Evolutionary conservation across 1,284 basidiomycete species (phyloP), one percentile per base, ranked within the genome.

Genomic region (Entoloma clypeatum): DNA sequence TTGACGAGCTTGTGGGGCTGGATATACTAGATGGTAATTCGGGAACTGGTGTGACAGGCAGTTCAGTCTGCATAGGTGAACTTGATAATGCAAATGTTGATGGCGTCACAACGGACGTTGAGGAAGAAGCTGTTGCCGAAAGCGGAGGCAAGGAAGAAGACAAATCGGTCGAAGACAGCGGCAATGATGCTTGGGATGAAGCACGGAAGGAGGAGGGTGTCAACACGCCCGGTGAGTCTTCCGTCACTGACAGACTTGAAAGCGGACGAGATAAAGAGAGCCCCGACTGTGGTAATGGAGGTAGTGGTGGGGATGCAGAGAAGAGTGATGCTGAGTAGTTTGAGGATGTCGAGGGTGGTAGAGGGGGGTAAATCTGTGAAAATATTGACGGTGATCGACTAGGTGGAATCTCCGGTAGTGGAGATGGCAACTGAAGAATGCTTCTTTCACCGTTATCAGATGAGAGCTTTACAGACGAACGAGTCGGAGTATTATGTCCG

Each of bases 401-500:
- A 0, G 55, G 50, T 16, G 50, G 53, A 18, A 53, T 42, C 14
- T 59, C 57, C 11, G 63, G 57, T 13, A 67, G 68, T 2, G 61
- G 58, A 24, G 69, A 60, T 1, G 70, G 61, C 18, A 53, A 28
- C 27, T 45, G 40, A 7, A 58, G 34, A 4, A 61, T 34, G 41
- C 56, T 59, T 4, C 36, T 41, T 17, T 43, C 44, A 17, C 44
- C 56, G 9, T 55, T 55, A 23, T 54, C 46, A 8, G 55, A 48
- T 25, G 39, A 43, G 34, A 63, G 21, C 48, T 49, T 49, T 6
- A 63, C 46, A 17, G 59, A 60, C 4, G 62, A 62, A 6, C 63
- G 44, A 14, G 60, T 54, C 7, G 75, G 72, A 0, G 69, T 72
- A 38, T 61, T 68, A 26, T 51, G 55, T 43, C 65, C 67, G 11